Evolutionary conservation across 192 early-diverging fungal species (phyloP).

Genomic region (Coemansia sp.): DNA sequence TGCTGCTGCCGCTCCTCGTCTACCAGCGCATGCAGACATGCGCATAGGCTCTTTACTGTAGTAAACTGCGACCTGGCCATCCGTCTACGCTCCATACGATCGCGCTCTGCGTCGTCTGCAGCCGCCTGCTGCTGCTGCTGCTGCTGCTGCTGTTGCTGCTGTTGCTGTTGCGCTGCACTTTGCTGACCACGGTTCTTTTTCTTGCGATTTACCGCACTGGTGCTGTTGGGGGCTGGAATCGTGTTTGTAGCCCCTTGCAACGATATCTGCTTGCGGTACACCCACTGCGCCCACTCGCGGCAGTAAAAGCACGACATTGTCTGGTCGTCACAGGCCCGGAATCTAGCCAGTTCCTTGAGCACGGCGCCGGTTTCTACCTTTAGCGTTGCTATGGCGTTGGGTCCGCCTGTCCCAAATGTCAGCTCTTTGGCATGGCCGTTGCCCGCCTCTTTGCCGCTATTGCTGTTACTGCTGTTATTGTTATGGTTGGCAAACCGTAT

Average conservation of each 20-base stretch:
- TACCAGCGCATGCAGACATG: constrained; percentile 36
- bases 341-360: constrained; percentile 68
- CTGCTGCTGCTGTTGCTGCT: too few relatives aligned
- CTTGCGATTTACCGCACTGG: constrained; percentile 18
- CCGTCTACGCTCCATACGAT: constrained; percentile 45
- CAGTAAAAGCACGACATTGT: constrained; percentile 71
- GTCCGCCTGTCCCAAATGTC: constrained; percentile 3
- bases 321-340: constrained; percentile 68
- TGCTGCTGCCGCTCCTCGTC: constrained; percentile 27
- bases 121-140: not conserved
- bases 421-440: not conserved
- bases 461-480: constrained; percentile 9
- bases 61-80: constrained; percentile 31
- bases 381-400: constrained; percentile 56
- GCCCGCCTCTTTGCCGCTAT: not conserved
- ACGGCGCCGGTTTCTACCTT: constrained; percentile 62
- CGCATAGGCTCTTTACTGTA: constrained; percentile 42
- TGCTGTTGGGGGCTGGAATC: constrained; percentile 1
- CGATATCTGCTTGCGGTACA: constrained; percentile 66
- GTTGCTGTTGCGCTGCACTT: not conserved
- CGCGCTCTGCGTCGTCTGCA: constrained; percentile 23
- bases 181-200: constrained; percentile 36
- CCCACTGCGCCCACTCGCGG: constrained; percentile 76
- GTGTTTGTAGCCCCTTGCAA: constrained; percentile 13
- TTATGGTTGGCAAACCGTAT: not conserved